Percentiles rank a stretch among this genome's conserved stretches.
Evolutionary conservation across 75 land plant species (phyloP).

Genomic region (Isoetes taiwanensis): DNA sequence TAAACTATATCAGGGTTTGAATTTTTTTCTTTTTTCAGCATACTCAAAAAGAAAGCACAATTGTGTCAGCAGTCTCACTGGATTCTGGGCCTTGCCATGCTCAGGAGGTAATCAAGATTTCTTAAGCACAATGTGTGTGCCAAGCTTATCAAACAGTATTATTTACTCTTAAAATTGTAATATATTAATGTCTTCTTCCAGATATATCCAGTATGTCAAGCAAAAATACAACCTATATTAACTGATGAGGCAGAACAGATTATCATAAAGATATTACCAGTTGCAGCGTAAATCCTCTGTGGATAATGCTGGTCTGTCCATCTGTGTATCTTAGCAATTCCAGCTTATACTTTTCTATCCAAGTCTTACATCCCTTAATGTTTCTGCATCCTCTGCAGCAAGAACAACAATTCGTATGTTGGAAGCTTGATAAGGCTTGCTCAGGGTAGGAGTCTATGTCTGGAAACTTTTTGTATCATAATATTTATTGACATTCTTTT

Average conservation of each 20-base stretch:
- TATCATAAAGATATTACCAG: conserved; percentile 78
- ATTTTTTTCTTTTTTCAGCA: conserved; percentile 33
- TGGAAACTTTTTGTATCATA: too few relatives aligned
- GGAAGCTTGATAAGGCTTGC: conserved; percentile 91
- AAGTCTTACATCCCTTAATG: too few relatives aligned
- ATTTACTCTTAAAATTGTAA: too few relatives aligned
- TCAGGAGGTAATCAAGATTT: conserved; percentile 47
- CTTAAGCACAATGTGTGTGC: neutral
- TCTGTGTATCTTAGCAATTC: too few relatives aligned
- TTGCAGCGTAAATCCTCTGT: conserved; percentile 79
- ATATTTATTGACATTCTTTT: neutral
- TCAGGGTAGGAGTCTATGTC: conserved; percentile 43
- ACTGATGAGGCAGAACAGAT: conserved; percentile 71
- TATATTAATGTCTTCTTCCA: conserved; percentile 13
- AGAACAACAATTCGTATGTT: conserved; percentile 95
- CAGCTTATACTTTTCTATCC: too few relatives aligned
- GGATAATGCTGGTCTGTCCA: conserved; percentile 67
- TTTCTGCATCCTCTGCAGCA: conserved; percentile 29
- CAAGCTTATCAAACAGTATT: too few relatives aligned
- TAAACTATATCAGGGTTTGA: too few relatives aligned
- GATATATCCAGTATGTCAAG: conserved; percentile 81
- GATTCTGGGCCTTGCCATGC: conserved; percentile 77
- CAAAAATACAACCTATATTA: conserved; percentile 47
- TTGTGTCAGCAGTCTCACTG: conserved; percentile 23
- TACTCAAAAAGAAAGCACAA: conserved; percentile 22